Base-by-base conservation (phyloP, 208 protist species). In the Leishmania arabica region DNA sequence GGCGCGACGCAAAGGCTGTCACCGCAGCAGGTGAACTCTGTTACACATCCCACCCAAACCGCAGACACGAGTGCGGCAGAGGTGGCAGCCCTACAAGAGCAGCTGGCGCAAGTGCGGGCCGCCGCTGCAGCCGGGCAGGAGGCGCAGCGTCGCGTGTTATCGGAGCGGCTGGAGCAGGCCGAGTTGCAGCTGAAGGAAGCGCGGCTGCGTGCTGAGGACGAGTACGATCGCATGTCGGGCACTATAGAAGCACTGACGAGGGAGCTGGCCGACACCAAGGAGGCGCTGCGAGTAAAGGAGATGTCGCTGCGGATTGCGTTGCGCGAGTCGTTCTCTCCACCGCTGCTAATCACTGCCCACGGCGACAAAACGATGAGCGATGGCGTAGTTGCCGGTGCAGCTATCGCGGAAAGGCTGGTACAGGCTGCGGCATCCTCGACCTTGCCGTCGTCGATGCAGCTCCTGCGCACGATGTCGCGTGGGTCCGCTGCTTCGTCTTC, bases 301-400 rank as follows among this genome's bases (percentile, higher is more conserved):
- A 65, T 81, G 21, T 86, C 90, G n/a, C 80, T 93, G 34, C 84
- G 88, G 11, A 91, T 89, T 53, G 86, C 86, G 27, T 65, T 93
- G 64, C 80, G 84, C 31, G 84, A 84, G 68, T 84, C 86, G 17
- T 65, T 79, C 27, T 68, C 47, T 13, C 76, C 76, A 65, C 76
- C 56, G 45, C 64, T 79, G 34, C 74, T 45, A 8, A 54, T 76
- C 11, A 17, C 72, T 31, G 13, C 6, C 4, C 24, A 54, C 47
- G 72, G 51, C 19, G 72, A 62, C 31, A 54, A 62, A 6, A 34
- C 72, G 19, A 21, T 11, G 72, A 40, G 31, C 42, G 5, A 56
- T n/a, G 34, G 17, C 51, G n/a, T n/a, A 19, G 49, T 47, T 45
- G 49, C 71, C 37, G 42, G 42, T 58, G 19, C 49, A 75, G 49